Evolutionary conservation across 257 asterid species (phyloP), one percentile per base, ranked within the genome.

Genomic region (Lycium barbarum): DNA sequence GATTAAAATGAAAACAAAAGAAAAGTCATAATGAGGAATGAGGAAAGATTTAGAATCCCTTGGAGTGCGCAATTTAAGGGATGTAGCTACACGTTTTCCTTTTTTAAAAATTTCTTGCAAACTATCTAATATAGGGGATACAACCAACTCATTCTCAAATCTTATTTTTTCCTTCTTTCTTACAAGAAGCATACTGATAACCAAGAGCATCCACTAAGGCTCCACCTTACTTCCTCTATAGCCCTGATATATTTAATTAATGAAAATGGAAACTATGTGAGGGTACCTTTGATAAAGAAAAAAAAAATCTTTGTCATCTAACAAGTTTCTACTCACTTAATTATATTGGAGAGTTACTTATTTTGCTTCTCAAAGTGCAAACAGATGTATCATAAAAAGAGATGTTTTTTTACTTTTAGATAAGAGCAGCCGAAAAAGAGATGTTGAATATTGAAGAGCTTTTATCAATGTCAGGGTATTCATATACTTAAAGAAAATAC

Each of bases 391-490:
- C 79, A 70, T 70, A 17, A 45, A 38, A 70, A 70, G 36, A 17
- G 22, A 18, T 70, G 35, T 70, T 40, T 40, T 12, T 17, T 70
- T 36, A 36, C 54, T 40, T 40, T 70, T 4, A 70, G 54, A 17
- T 17, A 40, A 70, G 78, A 38, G 22, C 33, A 40, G 35, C 17
- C 8, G n/a, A 70, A 68, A 72, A 45, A 20, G 80, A 72, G 58
- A 72, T 5, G 38, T 72, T 45, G 26, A 45, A n/a, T n/a, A 40
- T 71, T 40, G 79, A 71, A 71, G 79, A 71, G 80, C n/a, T 72
- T 43, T 72, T 18, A 45, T 45, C 36, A 72, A 5, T 45, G 18
- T 72, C 80, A 43, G 45, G 18, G 79, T 40, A 71, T 40, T 40
- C 79, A 71, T 71, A 47, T 71, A 71, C 33, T 18, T 59, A 40